Percentiles rank a stretch among this genome's conserved stretches.
These are phyloP conservation scores for Corrigiola litoralis DNA, from an alignment of 179 eudicot genomes.

Conservation along the genomic window DNA sequence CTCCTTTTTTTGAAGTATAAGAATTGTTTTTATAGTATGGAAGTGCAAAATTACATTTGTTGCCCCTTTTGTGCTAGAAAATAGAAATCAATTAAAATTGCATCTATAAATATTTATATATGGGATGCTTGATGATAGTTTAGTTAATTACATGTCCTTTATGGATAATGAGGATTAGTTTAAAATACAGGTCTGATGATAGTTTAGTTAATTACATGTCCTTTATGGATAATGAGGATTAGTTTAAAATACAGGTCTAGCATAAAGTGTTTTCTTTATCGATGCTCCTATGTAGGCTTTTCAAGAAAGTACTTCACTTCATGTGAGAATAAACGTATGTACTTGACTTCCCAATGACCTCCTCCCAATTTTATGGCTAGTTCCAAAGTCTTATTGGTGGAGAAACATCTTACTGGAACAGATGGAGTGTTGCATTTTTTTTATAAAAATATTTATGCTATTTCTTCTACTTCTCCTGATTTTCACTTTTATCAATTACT, in stretches of 20 bases:
- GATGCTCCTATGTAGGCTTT: not conserved
- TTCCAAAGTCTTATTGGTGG: not conserved
- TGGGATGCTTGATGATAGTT: not conserved
- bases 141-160: not conserved
- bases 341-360: not conserved
- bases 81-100: no score
- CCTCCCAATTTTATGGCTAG: not conserved
- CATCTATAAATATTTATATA: no score
- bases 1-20: no score
- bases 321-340: not conserved
- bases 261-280: not conserved
- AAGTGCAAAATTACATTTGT: no score
- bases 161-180: not conserved
- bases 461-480: slow-evolving; percentile 7
- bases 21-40: no score
- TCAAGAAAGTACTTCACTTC: not conserved
- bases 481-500: slow-evolving; percentile 1
- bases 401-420: not conserved
- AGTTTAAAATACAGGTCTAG: not conserved
- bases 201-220: not conserved
- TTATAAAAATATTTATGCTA: not conserved
- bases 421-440: not conserved
- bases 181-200: no score
- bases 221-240: not conserved
- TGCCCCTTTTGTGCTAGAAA: no score